These are phyloP conservation scores for Talaromyces sp. DNA, from an alignment of 2,329 filamentous ascomycete species.

Conservation along the genomic window DNA sequence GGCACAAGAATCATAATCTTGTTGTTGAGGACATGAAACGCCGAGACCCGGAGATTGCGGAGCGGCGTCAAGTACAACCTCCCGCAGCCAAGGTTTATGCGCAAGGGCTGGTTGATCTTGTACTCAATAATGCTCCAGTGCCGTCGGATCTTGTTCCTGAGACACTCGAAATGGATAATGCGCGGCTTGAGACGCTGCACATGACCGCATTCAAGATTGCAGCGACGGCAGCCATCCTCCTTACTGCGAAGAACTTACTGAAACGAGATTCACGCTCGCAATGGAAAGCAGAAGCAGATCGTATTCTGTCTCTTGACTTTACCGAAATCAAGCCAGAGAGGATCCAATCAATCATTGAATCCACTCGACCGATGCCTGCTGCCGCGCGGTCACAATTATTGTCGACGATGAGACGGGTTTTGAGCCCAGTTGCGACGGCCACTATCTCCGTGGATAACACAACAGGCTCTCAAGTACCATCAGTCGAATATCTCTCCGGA, in stretches of 20 bases:
- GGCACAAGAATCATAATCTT: constrained; percentile 41
- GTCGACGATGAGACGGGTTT: constrained; percentile 49
- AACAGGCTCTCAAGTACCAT: constrained; percentile 21
- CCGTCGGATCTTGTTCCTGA: constrained; percentile 55
- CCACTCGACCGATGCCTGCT: constrained; percentile 48
- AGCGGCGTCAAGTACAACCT: constrained; percentile 33
- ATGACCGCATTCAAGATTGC: constrained; percentile 55
- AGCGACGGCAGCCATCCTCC: constrained; percentile 58
- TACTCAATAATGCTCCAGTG: constrained; percentile 52
- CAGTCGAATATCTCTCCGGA: constrained; percentile 27
- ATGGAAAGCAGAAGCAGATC: constrained; percentile 60
- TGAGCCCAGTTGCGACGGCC: constrained; percentile 51
- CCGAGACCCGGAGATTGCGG: constrained; percentile 37
- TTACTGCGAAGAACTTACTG: constrained; percentile 63
- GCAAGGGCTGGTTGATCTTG: constrained; percentile 57
- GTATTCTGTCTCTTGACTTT: constrained; percentile 53
- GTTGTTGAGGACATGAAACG: constrained; percentile 51
- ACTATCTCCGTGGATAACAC: constrained; percentile 27
- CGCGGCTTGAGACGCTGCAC: constrained; percentile 53
- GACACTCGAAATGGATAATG: constrained; percentile 55
- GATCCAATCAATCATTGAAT: constrained; percentile 46
- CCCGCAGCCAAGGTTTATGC: constrained; percentile 50
- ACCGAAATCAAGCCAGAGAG: constrained; percentile 40
- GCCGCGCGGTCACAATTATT: constrained; percentile 44
- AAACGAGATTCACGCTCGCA: constrained; percentile 61